Evolutionary conservation across 1,284 basidiomycete species (phyloP), one percentile per base, ranked within the genome.

Genomic region (Coniferiporia sulphurascens): DNA sequence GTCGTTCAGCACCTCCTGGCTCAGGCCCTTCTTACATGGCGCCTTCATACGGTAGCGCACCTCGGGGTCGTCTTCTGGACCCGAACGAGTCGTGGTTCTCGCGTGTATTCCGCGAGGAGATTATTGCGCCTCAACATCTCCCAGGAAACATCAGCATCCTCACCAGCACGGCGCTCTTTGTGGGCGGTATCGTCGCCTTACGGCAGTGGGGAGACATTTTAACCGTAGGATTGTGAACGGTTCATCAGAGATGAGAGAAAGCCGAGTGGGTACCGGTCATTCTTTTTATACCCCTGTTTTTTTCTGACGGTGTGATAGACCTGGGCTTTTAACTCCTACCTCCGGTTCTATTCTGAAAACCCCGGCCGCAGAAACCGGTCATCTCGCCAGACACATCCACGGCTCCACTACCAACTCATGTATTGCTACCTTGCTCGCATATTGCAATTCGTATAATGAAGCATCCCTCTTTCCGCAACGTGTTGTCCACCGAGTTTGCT

Each of bases 131-230:
- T 6, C 87, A 90, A 64, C 89, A 91, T 71, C 65, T 87, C 21
- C 74, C 79, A 13, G 88, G 88, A 60, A 91, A 91, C 69, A 67
- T 89, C 66, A 87, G 78, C 67, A 80, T 91, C 63, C 64, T 84
- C 43, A 82, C 83, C 9, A 85, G 85, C 19, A 72, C 86, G 10
- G 75, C 78, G 12, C 71, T 89, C 61, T 91, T 91, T 66, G 72
- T 82, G 21, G 86, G 80, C 21, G 86, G 87, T 4, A 83, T 91
- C 60, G 70, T 83, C 52, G 79, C 75, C 10, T 79, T 84, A 35
- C 79, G 89, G 71, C 79, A 79, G 27, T 91, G 84, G 82, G 89
- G 88, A n/a, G 86, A 87, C 19, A 53, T 52, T 50, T 69, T 89
- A 56, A 79, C 89, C 73, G 79, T 89, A 21, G 86, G 86, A 49